phyloP scores from a whole-genome alignment of 75 land plant genomes.

The Isoetes taiwanensis region DNA sequence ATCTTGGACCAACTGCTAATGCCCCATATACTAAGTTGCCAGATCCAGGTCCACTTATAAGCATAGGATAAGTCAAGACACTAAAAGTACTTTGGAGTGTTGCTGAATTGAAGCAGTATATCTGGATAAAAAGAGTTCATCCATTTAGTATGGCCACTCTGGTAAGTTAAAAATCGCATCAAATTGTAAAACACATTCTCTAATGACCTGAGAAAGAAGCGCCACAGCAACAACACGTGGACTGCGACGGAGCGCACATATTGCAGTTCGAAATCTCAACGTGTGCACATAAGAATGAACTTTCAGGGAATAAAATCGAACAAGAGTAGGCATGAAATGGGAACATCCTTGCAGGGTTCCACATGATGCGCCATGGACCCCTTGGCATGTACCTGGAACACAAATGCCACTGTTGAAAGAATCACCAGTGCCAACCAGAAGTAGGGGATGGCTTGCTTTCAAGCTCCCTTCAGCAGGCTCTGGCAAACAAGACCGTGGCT shows the following conservation, averaged over 20 bases:
- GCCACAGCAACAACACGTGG: constrained; percentile 66
- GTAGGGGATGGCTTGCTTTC: constrained; percentile 42
- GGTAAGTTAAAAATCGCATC: too few relatives aligned
- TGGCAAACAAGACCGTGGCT: constrained; percentile 57
- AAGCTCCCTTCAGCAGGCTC: too few relatives aligned
- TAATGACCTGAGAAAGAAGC: constrained; percentile 66
- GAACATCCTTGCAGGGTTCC: constrained; percentile 18
- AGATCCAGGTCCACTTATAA: constrained; percentile 24
- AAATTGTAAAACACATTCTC: too few relatives aligned
- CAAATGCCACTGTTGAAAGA: constrained; percentile 11
- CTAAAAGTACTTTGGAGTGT: constrained; percentile 67
- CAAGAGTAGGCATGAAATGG: constrained; percentile 40
- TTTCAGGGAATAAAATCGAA: constrained; percentile 62
- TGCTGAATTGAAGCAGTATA: constrained; percentile 67
- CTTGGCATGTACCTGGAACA: too few relatives aligned
- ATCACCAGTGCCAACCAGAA: constrained; percentile 49
- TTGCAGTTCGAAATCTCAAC: constrained; percentile 56
- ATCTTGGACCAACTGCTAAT: constrained; percentile 73
- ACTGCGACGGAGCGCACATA: constrained; percentile 71
- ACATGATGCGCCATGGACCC: constrained; percentile 21
- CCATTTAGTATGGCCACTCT: background rate
- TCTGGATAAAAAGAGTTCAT: constrained; percentile 31
- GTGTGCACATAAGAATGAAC: constrained; percentile 58
- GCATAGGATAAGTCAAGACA: constrained; percentile 72
- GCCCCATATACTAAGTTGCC: constrained; percentile 62